Conservation (phyloP, 2,329 filamentous ascomycete genomes). For the Rutstroemia sp. region DNA sequence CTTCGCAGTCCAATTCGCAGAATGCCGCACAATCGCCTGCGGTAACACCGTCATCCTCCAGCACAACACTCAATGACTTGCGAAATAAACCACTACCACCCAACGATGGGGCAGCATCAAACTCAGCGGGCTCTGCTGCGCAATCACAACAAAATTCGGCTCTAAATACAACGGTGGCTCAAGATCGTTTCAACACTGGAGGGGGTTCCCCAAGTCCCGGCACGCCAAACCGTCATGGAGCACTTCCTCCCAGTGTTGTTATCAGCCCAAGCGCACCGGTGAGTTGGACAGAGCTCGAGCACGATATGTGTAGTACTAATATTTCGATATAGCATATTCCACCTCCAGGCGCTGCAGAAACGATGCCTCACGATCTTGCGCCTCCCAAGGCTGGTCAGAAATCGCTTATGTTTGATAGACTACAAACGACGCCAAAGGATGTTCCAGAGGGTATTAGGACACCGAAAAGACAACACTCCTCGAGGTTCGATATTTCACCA, state of each 20-base stretch:
- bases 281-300: slow-evolving; percentile 35
- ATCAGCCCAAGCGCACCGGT: slow-evolving; percentile 93
- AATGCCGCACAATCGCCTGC: slow-evolving; percentile 53
- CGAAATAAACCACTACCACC: slow-evolving; percentile 73
- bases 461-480: slow-evolving; percentile 94
- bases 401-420: slow-evolving; percentile 77
- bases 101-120: slow-evolving; percentile 36
- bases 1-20: slow-evolving; percentile 45
- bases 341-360: slow-evolving; percentile 87
- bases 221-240: slow-evolving; percentile 56
- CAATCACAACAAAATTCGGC: slow-evolving; percentile 27
- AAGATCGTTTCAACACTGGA: slow-evolving; percentile 38
- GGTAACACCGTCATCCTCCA: slow-evolving; percentile 80
- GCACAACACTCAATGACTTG: slow-evolving; percentile 75
- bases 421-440: slow-evolving; percentile 93
- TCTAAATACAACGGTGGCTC: slow-evolving; percentile 25
- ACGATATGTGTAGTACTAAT: slow-evolving; percentile 2
- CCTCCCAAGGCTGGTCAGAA: slow-evolving; percentile 89
- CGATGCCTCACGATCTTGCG: slow-evolving; percentile 94
- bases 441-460: slow-evolving; percentile 92
- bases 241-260: slow-evolving; percentile 77
- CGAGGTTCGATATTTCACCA: slow-evolving; percentile 94
- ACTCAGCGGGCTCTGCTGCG: slow-evolving; percentile 14
- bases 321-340: slow-evolving; percentile 63
- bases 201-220: slow-evolving; percentile 36